Percentiles rank a stretch among this genome's conserved stretches.
Evolutionary conservation across 805 yeast species (phyloP).

Genomic region (Isabelozyma heimii): DNA sequence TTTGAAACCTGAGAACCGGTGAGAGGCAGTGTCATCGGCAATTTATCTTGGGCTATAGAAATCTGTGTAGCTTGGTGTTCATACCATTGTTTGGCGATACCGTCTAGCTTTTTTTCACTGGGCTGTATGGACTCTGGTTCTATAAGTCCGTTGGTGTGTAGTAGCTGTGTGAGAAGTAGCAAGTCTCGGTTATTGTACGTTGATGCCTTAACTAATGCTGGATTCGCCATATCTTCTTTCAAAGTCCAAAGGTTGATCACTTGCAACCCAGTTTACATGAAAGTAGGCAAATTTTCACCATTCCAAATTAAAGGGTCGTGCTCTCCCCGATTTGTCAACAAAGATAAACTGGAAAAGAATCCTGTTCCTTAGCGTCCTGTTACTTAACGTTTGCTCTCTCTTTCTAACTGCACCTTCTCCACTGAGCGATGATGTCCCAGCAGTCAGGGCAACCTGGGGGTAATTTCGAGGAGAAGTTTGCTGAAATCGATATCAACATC

Average conservation of each 20-base stretch:
- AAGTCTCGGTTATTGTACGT: slow-evolving; percentile 26
- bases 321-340: neutral
- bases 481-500: slow-evolving; percentile 23
- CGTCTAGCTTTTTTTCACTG: slow-evolving; percentile 15
- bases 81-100: slow-evolving; percentile 27
- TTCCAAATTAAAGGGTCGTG: neutral
- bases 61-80: slow-evolving; percentile 24
- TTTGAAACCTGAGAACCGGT: slow-evolving; percentile 15
- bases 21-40: slow-evolving; percentile 12
- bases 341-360: neutral
- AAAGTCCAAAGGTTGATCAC: no score
- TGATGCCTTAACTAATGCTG: neutral
- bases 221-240: neutral
- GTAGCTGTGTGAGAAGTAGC: slow-evolving; percentile 35
- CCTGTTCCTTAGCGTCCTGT: no score
- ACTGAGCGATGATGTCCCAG: slow-evolving; percentile 1
- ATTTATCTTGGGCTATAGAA: slow-evolving; percentile 14
- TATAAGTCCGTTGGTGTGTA: slow-evolving; percentile 31
- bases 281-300: no score
- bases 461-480: slow-evolving; percentile 28
- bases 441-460: slow-evolving; percentile 10
- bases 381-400: neutral
- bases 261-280: no score
- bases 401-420: neutral
- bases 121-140: slow-evolving; percentile 13